phyloP scores from a whole-genome alignment of 192 early-diverging fungal species.

The Geranomyces michiganensis region DNA sequence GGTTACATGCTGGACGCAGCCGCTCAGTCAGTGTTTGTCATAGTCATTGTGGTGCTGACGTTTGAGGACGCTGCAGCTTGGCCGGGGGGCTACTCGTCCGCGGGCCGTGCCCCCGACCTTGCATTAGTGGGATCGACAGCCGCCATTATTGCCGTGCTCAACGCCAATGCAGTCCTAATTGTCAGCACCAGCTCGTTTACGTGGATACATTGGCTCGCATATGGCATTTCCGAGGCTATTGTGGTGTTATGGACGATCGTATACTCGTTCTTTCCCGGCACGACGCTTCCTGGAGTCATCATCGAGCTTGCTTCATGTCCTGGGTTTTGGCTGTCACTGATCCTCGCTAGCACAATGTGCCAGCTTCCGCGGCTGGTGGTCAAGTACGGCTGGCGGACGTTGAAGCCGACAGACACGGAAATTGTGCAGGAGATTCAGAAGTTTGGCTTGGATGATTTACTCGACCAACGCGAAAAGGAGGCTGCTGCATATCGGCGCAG shows the following conservation, averaged over 20 bases:
- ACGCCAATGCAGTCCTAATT: conserved; percentile 78
- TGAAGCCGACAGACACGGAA: conserved; percentile 79
- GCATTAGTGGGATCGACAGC: conserved; percentile 69
- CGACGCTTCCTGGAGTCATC: conserved; percentile 58
- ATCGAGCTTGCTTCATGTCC: conserved; percentile 63
- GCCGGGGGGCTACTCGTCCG: conserved; percentile 1
- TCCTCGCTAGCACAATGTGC: conserved; percentile 61
- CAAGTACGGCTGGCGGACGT: conserved; percentile 69
- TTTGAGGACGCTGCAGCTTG: conserved; percentile 48
- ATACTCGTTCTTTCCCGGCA: conserved; percentile 56
- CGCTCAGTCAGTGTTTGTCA: conserved; percentile 86
- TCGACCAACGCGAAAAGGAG: neutral
- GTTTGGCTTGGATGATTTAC: conserved; percentile 10
- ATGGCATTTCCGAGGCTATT: conserved; percentile 45
- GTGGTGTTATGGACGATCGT: conserved; percentile 65
- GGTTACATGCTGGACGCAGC: conserved; percentile 84
- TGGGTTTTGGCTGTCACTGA: conserved; percentile 71
- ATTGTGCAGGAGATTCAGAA: conserved; percentile 73
- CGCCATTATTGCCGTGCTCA: conserved; percentile 70
- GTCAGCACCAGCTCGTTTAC: conserved; percentile 74
- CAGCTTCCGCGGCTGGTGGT: conserved; percentile 73
- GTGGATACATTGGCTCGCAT: conserved; percentile 61
- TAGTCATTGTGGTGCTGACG: conserved; percentile 56
- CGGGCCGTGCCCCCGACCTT: conserved; percentile 26
- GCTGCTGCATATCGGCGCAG: neutral